Evolutionary conservation across 805 yeast genomes (phyloP).

Genomic region (Starmera quercuum): DNA sequence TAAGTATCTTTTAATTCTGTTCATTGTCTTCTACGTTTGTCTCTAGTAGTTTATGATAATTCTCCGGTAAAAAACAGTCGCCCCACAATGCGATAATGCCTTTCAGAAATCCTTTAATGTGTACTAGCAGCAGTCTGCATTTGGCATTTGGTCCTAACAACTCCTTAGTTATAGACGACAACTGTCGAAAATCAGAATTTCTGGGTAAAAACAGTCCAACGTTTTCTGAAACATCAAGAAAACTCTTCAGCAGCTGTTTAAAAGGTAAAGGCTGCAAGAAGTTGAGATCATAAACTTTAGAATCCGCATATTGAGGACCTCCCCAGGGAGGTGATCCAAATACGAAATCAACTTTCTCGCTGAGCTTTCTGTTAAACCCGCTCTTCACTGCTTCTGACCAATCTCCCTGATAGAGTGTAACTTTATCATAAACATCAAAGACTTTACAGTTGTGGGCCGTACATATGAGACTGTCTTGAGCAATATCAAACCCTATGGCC

Average conservation of each 20-base stretch:
- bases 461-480: conserved; percentile 54
- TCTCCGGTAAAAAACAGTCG: conserved; percentile 24
- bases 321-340: conserved; percentile 92
- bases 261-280: conserved; percentile 42
- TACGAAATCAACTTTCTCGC: conserved; percentile 36
- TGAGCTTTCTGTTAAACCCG: conserved; percentile 2
- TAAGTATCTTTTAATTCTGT: too few species aligned
- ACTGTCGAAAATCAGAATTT: conserved; percentile 45
- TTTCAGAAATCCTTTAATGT: conserved; percentile 34
- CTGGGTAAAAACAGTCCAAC: conserved; percentile 60
- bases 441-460: conserved; percentile 57
- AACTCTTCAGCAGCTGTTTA: conserved; percentile 33
- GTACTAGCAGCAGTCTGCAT: conserved; percentile 39
- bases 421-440: conserved; percentile 47
- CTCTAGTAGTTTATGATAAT: conserved; percentile 12
- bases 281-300: conserved; percentile 35
- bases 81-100: conserved; percentile 64
- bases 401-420: conserved; percentile 42
- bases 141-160: conserved; percentile 36
- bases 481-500: conserved; percentile 59
- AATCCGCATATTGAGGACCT: conserved; percentile 53
- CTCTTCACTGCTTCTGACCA: conserved; percentile 26
- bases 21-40: too few species aligned
- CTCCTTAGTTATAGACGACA: conserved; percentile 37
- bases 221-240: conserved; percentile 34